phyloP scores from a whole-genome alignment of 768 basidiomycete species.

The Boletus subcaerulescens region DNA sequence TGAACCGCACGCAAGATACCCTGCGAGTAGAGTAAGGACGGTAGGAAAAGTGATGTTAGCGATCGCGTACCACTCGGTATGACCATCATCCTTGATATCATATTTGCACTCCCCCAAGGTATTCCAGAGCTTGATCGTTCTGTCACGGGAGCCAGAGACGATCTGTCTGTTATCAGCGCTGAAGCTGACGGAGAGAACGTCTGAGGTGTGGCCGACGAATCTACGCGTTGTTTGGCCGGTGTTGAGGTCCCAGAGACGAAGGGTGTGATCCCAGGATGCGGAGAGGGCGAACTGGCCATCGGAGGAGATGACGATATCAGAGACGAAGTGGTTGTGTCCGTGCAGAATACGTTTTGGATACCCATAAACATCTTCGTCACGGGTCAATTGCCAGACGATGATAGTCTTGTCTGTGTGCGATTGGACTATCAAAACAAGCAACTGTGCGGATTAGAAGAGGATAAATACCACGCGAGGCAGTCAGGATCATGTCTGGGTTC shows the following conservation, averaged over 20 bases:
- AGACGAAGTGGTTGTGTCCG: slow-evolving; percentile 99
- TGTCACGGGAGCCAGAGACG: slow-evolving; percentile 96
- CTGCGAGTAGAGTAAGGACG: slow-evolving; percentile 36
- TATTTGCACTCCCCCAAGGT: slow-evolving; percentile 99
- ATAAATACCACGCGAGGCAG: slow-evolving; percentile 87
- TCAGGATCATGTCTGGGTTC: slow-evolving; percentile 99
- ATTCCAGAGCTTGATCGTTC: slow-evolving; percentile 99
- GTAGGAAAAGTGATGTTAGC: not conserved
- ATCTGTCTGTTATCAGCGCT: slow-evolving; percentile 99
- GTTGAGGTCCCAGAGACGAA: slow-evolving; percentile 99
- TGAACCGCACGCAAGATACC: slow-evolving; percentile 99
- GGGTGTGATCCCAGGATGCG: slow-evolving; percentile 99
- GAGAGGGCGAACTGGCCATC: slow-evolving; percentile 99
- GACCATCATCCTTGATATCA: slow-evolving; percentile 98
- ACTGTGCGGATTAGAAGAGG: slow-evolving; percentile 1
- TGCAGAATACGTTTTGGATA: slow-evolving; percentile 97
- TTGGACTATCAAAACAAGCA: slow-evolving; percentile 20
- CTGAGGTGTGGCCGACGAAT: slow-evolving; percentile 97
- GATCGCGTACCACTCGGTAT: slow-evolving; percentile 79
- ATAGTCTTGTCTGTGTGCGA: slow-evolving; percentile 98
- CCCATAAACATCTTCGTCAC: slow-evolving; percentile 87
- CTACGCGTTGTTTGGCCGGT: slow-evolving; percentile 93
- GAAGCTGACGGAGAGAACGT: slow-evolving; percentile 99
- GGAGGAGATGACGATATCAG: slow-evolving; percentile 97
- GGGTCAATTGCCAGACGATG: slow-evolving; percentile 98